A percentile compares a stretch with the other conserved stretches of the same genome.
Conservation (phyloP, 495 filamentous ascomycete genomes). For the Penicillium argentinense region DNA sequence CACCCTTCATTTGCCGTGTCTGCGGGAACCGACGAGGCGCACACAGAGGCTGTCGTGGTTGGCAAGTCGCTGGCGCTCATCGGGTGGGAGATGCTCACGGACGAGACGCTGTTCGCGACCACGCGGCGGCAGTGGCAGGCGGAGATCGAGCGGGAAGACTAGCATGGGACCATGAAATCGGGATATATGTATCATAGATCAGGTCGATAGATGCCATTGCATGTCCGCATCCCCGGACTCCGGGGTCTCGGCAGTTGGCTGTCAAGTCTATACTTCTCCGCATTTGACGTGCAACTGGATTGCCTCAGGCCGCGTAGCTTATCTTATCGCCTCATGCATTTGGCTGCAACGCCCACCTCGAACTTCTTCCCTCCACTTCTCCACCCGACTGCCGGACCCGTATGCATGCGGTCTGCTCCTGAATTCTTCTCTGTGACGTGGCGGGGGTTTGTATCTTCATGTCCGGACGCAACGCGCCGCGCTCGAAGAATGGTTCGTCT, state of each 20-base stretch:
- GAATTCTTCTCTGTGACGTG: conserved; percentile 8
- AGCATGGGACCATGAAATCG: background rate
- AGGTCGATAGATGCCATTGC: no score
- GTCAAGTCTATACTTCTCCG: background rate
- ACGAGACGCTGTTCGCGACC: conserved; percentile 42
- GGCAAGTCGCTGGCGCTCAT: conserved; percentile 56
- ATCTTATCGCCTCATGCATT: conserved; percentile 1
- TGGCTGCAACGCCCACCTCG: conserved; percentile 7
- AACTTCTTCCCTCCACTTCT: background rate
- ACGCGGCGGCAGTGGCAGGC: conserved; percentile 29
- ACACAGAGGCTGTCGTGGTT: conserved; percentile 50
- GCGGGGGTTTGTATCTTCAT: conserved; percentile 31
- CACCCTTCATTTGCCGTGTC: conserved; percentile 59
- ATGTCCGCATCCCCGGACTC: no score
- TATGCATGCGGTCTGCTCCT: conserved; percentile 14
- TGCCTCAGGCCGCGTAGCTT: background rate
- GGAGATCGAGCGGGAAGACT: conserved; percentile 20
- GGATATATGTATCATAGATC: no score
- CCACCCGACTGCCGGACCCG: background rate
- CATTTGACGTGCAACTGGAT: background rate
- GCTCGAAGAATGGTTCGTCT: conserved; percentile 44
- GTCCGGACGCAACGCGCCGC: conserved; percentile 46
- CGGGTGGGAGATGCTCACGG: conserved; percentile 53
- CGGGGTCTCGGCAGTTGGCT: no score
- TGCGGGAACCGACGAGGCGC: conserved; percentile 54